Conservation (phyloP, 441 rosid genomes). For the Theobroma grandiflorum region DNA sequence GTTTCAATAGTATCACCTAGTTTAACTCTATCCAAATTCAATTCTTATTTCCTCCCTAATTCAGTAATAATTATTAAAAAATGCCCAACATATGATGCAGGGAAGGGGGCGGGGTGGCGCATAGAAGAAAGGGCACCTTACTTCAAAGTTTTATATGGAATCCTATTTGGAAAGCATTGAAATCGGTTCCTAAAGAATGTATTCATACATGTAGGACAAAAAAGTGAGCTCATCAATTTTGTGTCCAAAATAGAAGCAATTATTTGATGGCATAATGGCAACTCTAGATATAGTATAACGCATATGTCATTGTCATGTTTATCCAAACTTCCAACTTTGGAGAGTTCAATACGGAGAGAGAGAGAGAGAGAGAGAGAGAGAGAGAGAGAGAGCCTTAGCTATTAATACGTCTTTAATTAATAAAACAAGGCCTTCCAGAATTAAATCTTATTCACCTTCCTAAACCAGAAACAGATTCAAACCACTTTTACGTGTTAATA, state of each 20-base stretch:
- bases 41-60: slow-evolving; percentile 11
- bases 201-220: background rate
- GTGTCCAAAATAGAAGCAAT: slow-evolving; percentile 11
- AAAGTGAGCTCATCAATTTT: background rate
- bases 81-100: background rate
- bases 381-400: background rate
- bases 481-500: background rate
- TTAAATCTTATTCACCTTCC: slow-evolving; percentile 17
- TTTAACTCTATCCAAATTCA: background rate
- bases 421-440: background rate
- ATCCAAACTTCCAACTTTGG: slow-evolving; percentile 2
- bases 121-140: background rate
- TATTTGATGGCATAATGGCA: background rate
- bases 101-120: no score
- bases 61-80: background rate
- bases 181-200: background rate
- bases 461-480: slow-evolving; percentile 16
- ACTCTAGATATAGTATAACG: slow-evolving; percentile 1
- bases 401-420: background rate
- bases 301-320: background rate
- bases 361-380: background rate
- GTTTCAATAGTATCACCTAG: background rate
- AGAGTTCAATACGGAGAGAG: background rate
- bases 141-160: slow-evolving; percentile 10
- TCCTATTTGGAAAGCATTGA: background rate